A percentile compares a stretch with the other conserved stretches of the same genome.
phyloP scores from a whole-genome alignment of 345 rosid genomes.

The Punica granatum region DNA sequence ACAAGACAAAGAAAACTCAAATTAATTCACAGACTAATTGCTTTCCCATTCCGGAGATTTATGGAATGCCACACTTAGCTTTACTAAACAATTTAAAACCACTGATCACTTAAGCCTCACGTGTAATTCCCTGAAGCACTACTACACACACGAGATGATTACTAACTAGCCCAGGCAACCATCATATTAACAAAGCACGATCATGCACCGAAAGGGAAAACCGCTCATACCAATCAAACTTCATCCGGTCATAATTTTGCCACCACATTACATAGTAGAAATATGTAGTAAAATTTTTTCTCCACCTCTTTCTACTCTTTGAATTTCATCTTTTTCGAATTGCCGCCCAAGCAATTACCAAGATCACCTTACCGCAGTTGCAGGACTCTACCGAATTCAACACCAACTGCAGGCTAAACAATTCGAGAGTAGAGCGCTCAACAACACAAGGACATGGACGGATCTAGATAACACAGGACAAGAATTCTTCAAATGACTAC shows the following conservation, averaged over 20 bases:
- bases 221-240: background rate
- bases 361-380: background rate
- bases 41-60: background rate
- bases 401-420: background rate
- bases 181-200: background rate
- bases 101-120: no score
- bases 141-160: background rate
- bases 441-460: no score
- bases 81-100: background rate
- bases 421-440: no score
- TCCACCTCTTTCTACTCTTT: background rate
- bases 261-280: background rate
- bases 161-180: background rate
- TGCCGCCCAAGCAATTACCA: background rate
- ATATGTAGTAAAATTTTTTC: background rate
- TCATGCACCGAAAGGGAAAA: background rate
- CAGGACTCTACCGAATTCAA: background rate
- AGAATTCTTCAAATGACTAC: background rate
- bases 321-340: background rate
- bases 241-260: background rate
- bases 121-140: background rate
- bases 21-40: background rate
- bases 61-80: background rate
- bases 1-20: background rate
- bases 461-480: no score